A percentile compares a stretch with the other conserved stretches of the same genome.
Evolutionary conservation across 1,284 basidiomycete genomes (phyloP).

Genomic region (Inonotus hispidus): DNA sequence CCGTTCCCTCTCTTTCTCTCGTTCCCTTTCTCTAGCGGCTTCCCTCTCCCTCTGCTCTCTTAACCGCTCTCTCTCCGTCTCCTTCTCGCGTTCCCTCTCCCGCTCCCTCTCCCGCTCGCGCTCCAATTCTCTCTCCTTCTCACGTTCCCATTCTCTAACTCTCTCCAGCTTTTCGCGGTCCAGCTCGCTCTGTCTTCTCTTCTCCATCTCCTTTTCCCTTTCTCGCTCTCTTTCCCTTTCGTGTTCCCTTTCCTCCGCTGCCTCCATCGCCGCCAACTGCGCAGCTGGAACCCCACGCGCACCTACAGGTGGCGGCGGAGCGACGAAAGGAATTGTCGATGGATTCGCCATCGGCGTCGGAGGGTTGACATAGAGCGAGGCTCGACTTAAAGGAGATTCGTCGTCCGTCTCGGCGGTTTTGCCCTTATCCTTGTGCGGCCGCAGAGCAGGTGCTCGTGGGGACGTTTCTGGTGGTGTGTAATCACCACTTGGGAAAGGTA

Average conservation of each 20-base stretch:
- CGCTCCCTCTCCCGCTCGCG: conserved; percentile 47
- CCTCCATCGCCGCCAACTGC: not conserved
- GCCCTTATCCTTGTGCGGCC: not conserved
- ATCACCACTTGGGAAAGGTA: not conserved
- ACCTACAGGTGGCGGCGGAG: conserved; percentile 1
- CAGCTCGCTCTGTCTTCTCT: not conserved
- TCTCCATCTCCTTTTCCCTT: not conserved
- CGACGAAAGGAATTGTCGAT: conserved; percentile 7
- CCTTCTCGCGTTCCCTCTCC: conserved; percentile 34
- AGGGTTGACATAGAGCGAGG: conserved; percentile 17
- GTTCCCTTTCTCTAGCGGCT: conserved; percentile 11
- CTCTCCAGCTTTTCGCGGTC: conserved; percentile 1
- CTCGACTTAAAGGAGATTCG: conserved; percentile 6
- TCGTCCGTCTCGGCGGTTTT: not conserved
- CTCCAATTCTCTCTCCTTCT: conserved; percentile 6
- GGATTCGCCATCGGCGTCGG: conserved; percentile 14
- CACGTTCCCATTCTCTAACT: conserved; percentile 1
- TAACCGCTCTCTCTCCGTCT: not conserved
- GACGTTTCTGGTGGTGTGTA: not conserved
- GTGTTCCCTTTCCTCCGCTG: not conserved
- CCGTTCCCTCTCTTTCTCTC: conserved; percentile 30
- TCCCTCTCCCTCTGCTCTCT: not conserved
- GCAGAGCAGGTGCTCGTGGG: not conserved
- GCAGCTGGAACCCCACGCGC: not conserved
- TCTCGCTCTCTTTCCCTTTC: conserved; percentile 5